These are phyloP conservation scores for Corchorus olitorius DNA, from an alignment of 345 rosid genomes.

Conservation along the genomic window DNA sequence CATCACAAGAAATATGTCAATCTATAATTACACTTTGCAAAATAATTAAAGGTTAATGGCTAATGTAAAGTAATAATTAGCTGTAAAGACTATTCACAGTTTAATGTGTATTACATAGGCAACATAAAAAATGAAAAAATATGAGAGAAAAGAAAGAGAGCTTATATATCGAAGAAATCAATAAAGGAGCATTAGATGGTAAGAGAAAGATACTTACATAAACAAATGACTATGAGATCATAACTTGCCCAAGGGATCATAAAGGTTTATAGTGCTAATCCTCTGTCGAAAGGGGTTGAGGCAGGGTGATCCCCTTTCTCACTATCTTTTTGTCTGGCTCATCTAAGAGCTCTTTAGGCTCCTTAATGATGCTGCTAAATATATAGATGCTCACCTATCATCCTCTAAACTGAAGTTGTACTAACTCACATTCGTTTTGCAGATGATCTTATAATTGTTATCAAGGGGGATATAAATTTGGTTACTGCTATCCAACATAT, in stretches of 20 bases:
- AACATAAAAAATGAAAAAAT: neutral
- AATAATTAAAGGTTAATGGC: neutral
- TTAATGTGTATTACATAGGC: neutral
- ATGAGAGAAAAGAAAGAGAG: neutral
- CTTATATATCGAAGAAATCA: neutral
- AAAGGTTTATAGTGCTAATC: neutral
- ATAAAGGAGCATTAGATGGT: neutral
- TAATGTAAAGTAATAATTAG: neutral
- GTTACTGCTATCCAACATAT: neutral
- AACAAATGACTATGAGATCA: neutral
- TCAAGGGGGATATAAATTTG: neutral
- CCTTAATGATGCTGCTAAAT: neutral
- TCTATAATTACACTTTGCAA: neutral
- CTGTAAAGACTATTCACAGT: neutral
- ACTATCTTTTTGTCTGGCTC: neutral
- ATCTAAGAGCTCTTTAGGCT: neutral
- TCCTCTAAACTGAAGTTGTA: neutral
- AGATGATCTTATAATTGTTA: neutral
- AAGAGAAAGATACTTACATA: neutral
- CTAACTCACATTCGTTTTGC: neutral
- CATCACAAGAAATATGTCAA: slow-evolving; percentile 18
- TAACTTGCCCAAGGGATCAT: neutral
- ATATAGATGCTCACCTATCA: neutral
- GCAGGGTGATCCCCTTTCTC: neutral
- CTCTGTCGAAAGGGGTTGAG: neutral